phyloP scores from a whole-genome alignment of 768 basidiomycete species.

The Arthromyces matolae region DNA sequence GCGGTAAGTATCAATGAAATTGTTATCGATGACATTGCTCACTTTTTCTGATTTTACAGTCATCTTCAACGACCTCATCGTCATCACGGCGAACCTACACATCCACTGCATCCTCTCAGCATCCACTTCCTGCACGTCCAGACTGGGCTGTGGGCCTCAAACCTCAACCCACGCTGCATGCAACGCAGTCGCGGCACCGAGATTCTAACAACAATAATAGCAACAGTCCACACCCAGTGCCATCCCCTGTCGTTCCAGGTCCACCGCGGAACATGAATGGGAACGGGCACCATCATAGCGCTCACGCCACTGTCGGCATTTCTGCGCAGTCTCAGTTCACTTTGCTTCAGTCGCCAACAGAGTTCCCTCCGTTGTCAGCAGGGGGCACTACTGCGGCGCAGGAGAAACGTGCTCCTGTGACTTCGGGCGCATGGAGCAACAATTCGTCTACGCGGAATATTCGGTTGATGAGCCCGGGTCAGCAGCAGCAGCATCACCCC shows the following conservation, averaged over 20 bases:
- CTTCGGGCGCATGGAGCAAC: slow-evolving; percentile 71
- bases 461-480: slow-evolving; percentile 37
- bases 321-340: slow-evolving; percentile 32
- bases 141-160: slow-evolving; percentile 89
- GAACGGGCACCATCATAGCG: slow-evolving; percentile 6
- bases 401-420: slow-evolving; percentile 53
- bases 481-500: slow-evolving; percentile 17
- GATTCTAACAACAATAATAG: slow-evolving; percentile 44
- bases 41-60: slow-evolving; percentile 32
- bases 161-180: slow-evolving; percentile 64
- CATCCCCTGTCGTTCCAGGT: no score
- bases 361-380: slow-evolving; percentile 68
- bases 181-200: slow-evolving; percentile 47
- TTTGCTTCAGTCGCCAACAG: slow-evolving; percentile 46
- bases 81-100: slow-evolving; percentile 77
- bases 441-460: slow-evolving; percentile 49
- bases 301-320: slow-evolving; percentile 12
- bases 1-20: slow-evolving; percentile 49
- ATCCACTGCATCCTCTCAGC: slow-evolving; percentile 65
- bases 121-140: slow-evolving; percentile 78
- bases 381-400: slow-evolving; percentile 29
- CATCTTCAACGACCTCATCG: slow-evolving; percentile 75
- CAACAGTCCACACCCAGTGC: no score
- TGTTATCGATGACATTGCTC: slow-evolving; percentile 1
- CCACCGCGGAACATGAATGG: slow-evolving; percentile 34